A percentile compares a stretch with the other conserved stretches of the same genome.
These are phyloP conservation scores for Quillaja saponaria DNA, from an alignment of 306 rosid genomes.

Conservation along the genomic window DNA sequence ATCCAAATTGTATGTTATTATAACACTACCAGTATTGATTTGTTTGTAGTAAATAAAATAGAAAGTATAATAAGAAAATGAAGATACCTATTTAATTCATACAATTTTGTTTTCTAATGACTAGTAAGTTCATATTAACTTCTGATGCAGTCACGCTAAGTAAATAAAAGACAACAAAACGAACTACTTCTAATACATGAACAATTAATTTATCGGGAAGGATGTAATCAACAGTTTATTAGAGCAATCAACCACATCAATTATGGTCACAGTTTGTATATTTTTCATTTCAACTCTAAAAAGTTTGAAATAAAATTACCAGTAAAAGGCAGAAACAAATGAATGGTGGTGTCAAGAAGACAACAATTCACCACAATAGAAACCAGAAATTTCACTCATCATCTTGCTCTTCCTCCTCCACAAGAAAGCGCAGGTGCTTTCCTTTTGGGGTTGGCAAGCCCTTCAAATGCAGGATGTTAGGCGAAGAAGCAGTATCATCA, in stretches of 20 bases:
- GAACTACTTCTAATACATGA: no score
- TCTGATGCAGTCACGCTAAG: no score
- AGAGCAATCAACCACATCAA: slow-evolving; percentile 24
- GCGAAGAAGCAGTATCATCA: slow-evolving; percentile 25
- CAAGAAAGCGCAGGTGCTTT: slow-evolving; percentile 73
- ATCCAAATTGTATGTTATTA: no score
- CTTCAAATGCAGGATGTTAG: slow-evolving; percentile 51
- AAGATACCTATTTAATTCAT: no score
- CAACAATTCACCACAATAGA: slow-evolving; percentile 24
- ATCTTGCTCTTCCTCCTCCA: slow-evolving; percentile 38
- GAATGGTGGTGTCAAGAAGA: slow-evolving; percentile 43
- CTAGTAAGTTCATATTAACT: no score
- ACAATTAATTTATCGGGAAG: no score
- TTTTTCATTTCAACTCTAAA: not conserved
- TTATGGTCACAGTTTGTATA: slow-evolving; percentile 4
- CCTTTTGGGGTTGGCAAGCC: slow-evolving; percentile 88
- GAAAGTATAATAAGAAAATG: no score
- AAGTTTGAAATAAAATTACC: not conserved
- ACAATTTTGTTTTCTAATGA: no score
- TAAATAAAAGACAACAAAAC: no score
- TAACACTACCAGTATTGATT: no score
- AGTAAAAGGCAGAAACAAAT: not conserved
- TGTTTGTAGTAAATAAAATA: no score
- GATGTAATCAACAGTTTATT: not conserved
- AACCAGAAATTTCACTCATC: slow-evolving; percentile 15